Evolutionary conservation across 345 rosid species (phyloP), one percentile per base, ranked within the genome.

Genomic region (Garcia nutans): DNA sequence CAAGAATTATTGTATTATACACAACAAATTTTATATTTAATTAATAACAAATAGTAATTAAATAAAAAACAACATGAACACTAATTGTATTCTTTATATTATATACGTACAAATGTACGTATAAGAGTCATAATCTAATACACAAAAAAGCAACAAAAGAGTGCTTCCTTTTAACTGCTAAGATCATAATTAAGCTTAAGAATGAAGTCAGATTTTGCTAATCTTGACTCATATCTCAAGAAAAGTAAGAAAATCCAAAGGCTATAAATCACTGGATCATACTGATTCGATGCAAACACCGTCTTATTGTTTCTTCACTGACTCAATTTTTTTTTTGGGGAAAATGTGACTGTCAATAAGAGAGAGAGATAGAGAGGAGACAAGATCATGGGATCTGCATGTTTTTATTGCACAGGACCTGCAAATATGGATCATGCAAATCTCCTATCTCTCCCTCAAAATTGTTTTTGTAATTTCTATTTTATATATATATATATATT

Each of bases 311-410:
- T 58, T 79, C 37, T 7, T 10, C 5, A 55, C 37, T 10, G 59
- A 24, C 17, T 50, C 44, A 3, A n/a, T 28, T 28, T 68, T 3
- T 37, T 37, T 50, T 50, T 69, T 31, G 15, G 78, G 67, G 71
- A 52, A 28, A 57, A 45, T 54, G 22, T 54, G 20, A 15, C 56
- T 52, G 56, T 47, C 50, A 12, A 12, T 0, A 9, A 6, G 58
- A 72, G 58, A 24, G 56, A 28, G 70, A 73, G 54, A 65, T 69
- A 47, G 33, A 70, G 45, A 60, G 69, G 24, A 64, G 73, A 78
- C 75, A 74, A 72, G 55, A 76, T 63, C 79, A 66, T 85, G 70
- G 84, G 84, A 83, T 80, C 82, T 80, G 82, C 77, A 79, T 79
- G 85, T 69, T 79, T 80, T 79, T 81, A 74, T 68, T 74, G 71